A percentile compares a stretch with the other conserved stretches of the same genome.
Conservation (phyloP, 805 yeast genomes). For the Metschnikowia dekortorum region DNA sequence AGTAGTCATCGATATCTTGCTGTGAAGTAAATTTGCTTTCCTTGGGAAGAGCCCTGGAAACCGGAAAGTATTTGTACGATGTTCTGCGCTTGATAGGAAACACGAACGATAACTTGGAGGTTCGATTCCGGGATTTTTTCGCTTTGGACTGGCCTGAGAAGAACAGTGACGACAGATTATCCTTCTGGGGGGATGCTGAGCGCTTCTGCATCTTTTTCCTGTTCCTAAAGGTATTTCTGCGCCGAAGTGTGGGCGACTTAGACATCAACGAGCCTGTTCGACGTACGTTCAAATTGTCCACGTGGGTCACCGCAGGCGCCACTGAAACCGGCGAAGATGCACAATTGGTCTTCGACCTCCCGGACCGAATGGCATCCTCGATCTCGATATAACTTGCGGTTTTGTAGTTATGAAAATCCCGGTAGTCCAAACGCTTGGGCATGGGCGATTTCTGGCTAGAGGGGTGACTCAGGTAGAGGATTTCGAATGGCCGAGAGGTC, state of each 20-base stretch:
- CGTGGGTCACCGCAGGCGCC: constrained; percentile 14
- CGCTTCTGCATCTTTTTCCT: constrained; percentile 27
- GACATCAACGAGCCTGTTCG: constrained; percentile 28
- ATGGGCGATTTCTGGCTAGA: background rate
- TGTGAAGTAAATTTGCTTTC: constrained; percentile 17
- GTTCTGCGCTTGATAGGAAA: constrained; percentile 35
- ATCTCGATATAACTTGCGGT: constrained; percentile 15
- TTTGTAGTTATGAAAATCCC: constrained; percentile 1
- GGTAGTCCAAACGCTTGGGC: background rate
- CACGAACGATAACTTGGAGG: constrained; percentile 15
- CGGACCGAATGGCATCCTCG: constrained; percentile 13
- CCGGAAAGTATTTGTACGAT: constrained; percentile 25
- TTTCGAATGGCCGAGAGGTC: constrained; percentile 13
- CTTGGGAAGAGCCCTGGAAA: constrained; percentile 15
- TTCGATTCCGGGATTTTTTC: background rate
- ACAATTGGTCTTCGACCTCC: constrained; percentile 3
- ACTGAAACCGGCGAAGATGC: background rate
- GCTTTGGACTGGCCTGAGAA: constrained; percentile 6
- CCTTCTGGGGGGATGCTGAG: constrained; percentile 2
- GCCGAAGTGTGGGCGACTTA: constrained; percentile 25
- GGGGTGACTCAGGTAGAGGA: constrained; percentile 10
- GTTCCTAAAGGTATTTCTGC: constrained; percentile 25
- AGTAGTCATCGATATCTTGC: constrained; percentile 14
- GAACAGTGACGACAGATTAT: constrained; percentile 7
- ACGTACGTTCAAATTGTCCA: constrained; percentile 13